These are phyloP conservation scores for Esteya vermicola DNA, from an alignment of 2,329 filamentous ascomycete genomes.

Conservation along the genomic window DNA sequence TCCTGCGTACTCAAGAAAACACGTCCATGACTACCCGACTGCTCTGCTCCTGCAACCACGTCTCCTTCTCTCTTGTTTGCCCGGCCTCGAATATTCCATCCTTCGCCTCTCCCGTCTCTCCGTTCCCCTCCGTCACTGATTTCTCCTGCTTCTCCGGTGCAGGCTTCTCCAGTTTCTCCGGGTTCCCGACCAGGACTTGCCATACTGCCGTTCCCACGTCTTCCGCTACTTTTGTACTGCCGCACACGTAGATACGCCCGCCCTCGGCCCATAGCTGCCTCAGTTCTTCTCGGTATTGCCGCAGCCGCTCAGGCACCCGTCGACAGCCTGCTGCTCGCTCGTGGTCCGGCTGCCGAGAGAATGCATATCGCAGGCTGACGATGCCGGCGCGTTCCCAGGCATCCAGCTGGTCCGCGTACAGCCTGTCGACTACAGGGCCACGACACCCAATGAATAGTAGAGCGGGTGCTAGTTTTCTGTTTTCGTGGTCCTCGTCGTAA, in stretches of 20 bases:
- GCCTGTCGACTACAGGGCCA: constrained; percentile 5
- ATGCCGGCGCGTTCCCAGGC: constrained; percentile 4
- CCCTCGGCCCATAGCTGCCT: constrained; percentile 24
- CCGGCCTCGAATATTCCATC: constrained; percentile 13
- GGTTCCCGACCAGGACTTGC: background rate
- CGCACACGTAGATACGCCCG: constrained; percentile 51
- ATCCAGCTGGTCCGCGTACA: constrained; percentile 8
- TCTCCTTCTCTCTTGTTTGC: constrained; percentile 16
- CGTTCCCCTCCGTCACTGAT: no score
- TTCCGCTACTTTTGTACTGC: constrained; percentile 36
- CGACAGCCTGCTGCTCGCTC: constrained; percentile 23
- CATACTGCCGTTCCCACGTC: constrained; percentile 18
- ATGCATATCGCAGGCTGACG: constrained; percentile 7
- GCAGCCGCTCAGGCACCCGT: constrained; percentile 32
- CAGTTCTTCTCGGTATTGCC: constrained; percentile 21
- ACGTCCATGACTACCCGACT: background rate
- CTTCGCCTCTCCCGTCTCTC: background rate
- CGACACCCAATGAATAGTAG: constrained; percentile 11
- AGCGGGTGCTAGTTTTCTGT: constrained; percentile 5
- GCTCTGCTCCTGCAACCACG: background rate
- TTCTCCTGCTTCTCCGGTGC: no score
- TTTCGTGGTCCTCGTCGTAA: background rate
- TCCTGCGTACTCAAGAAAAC: no score
- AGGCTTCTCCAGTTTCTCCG: no score
- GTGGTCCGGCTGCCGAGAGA: constrained; percentile 4